Evolutionary conservation across 2,329 filamentous ascomycete genomes (phyloP).

Genomic region (Pseudogymnoascus sp.): DNA sequence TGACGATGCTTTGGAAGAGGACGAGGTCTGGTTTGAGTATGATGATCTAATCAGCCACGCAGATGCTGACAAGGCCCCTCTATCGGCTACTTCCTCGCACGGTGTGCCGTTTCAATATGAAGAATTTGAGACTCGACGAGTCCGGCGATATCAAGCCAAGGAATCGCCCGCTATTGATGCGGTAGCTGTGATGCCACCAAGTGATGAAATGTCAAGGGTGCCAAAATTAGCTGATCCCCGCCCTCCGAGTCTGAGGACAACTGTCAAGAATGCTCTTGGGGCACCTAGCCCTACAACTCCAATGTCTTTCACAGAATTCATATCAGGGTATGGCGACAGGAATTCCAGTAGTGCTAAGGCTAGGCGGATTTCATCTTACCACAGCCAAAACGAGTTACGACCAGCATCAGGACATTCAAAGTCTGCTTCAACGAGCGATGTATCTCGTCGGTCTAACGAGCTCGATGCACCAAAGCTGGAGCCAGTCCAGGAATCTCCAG

Average conservation of each 20-base stretch:
- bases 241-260: slow-evolving; percentile 43
- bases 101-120: slow-evolving; percentile 50
- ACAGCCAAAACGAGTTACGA: slow-evolving; percentile 26
- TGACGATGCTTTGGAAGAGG: slow-evolving; percentile 58
- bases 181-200: slow-evolving; percentile 14
- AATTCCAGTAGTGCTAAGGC: slow-evolving; percentile 22
- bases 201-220: slow-evolving; percentile 11
- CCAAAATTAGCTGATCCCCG: slow-evolving; percentile 10
- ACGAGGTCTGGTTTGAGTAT: slow-evolving; percentile 86
- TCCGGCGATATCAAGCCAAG: slow-evolving; percentile 16
- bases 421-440: slow-evolving; percentile 17
- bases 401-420: slow-evolving; percentile 13
- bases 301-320: slow-evolving; percentile 36
- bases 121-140: slow-evolving; percentile 30
- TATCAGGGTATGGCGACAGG: slow-evolving; percentile 33
- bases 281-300: slow-evolving; percentile 35
- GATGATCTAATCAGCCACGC: slow-evolving; percentile 75
- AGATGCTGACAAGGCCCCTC: slow-evolving; percentile 35
- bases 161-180: slow-evolving; percentile 17
- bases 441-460: slow-evolving; percentile 15
- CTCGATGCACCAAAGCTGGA: slow-evolving; percentile 12
- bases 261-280: slow-evolving; percentile 41
- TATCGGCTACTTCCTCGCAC: slow-evolving; percentile 47
- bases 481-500: slow-evolving; percentile 37
- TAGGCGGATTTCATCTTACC: slow-evolving; percentile 26